Percentiles rank a stretch among this genome's conserved stretches.
These are phyloP conservation scores for Blastobotrys malaysiensis DNA, from an alignment of 1,139 yeast species.

Conservation along the genomic window DNA sequence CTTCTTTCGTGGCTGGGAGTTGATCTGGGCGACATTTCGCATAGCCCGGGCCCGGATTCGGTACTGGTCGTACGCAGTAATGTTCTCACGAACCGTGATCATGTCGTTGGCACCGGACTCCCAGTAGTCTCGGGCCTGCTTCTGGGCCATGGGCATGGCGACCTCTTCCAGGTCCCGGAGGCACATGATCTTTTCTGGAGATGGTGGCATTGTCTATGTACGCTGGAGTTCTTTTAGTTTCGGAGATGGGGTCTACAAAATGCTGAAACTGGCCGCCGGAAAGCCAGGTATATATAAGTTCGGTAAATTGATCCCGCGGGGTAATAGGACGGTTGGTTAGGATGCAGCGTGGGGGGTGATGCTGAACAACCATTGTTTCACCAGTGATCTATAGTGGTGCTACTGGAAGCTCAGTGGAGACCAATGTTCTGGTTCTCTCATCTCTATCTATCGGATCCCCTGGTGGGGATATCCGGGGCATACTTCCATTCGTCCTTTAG, in stretches of 20 bases:
- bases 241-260: not conserved
- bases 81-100: slow-evolving; percentile 33
- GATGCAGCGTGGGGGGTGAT: not conserved
- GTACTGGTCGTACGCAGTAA: slow-evolving; percentile 28
- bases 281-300: not conserved
- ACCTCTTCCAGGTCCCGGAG: slow-evolving; percentile 25
- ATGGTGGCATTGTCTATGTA: slow-evolving; percentile 10
- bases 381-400: not conserved
- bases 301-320: not conserved
- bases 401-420: no score
- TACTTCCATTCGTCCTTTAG: not conserved
- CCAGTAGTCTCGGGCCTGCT: slow-evolving; percentile 36
- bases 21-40: slow-evolving; percentile 38
- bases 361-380: not conserved
- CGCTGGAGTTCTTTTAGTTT: not conserved
- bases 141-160: slow-evolving; percentile 25
- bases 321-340: not conserved
- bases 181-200: slow-evolving; percentile 18
- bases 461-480: no score
- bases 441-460: no score
- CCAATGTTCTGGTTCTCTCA: no score
- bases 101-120: slow-evolving; percentile 36
- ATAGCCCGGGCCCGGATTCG: slow-evolving; percentile 43
- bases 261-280: not conserved
- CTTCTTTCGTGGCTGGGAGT: slow-evolving; percentile 32